Conservation (phyloP, 345 rosid genomes). For the Cardiospermum halicacabum region DNA sequence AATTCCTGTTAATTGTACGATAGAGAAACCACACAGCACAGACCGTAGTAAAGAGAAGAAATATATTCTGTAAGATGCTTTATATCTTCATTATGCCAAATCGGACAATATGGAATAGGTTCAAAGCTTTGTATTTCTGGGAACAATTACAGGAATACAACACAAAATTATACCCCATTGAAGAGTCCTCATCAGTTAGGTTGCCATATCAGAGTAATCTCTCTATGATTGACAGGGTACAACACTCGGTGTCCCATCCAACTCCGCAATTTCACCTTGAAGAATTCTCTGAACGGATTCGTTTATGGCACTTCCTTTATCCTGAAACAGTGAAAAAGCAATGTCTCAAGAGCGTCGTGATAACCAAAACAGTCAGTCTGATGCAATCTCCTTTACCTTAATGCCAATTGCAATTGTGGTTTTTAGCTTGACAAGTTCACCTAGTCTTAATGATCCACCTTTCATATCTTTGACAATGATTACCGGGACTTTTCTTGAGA, state of each 20-base stretch:
- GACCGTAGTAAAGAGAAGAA: background rate
- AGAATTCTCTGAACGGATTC: conserved; percentile 34
- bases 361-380: background rate
- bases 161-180: too few relatives aligned
- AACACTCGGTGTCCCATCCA: conserved; percentile 1
- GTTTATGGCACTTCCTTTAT: conserved; percentile 46
- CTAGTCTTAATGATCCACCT: conserved; percentile 59
- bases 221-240: background rate
- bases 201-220: background rate
- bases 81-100: background rate
- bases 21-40: conserved; percentile 13
- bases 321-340: conserved; percentile 25
- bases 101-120: background rate
- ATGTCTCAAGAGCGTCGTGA: background rate
- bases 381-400: conserved; percentile 29
- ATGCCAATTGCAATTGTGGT: conserved; percentile 64
- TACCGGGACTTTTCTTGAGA: conserved; percentile 56
- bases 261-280: background rate
- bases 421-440: conserved; percentile 65
- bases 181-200: too few relatives aligned
- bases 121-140: background rate
- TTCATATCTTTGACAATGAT: conserved; percentile 47
- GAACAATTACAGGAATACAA: background rate
- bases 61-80: background rate
- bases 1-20: conserved; percentile 6